Evolutionary conservation across 108 stramenopile species (phyloP).

Genomic region (Skeletonema grethae): DNA sequence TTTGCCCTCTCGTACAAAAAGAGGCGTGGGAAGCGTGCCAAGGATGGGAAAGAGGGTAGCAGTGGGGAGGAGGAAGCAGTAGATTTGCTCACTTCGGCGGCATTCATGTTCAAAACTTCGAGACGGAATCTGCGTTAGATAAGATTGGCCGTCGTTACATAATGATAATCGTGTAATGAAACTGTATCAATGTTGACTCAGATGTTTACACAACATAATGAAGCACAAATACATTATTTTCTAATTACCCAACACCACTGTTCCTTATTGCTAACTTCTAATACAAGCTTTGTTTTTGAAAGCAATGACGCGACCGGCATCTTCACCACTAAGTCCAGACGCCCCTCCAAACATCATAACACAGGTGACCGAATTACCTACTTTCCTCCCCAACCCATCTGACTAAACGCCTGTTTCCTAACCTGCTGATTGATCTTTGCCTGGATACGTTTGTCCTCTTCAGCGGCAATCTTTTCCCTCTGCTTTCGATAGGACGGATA

Average conservation of each 20-base stretch:
- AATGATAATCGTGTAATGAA: neutral
- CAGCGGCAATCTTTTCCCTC: conserved; percentile 83
- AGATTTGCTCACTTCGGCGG: conserved; percentile 36
- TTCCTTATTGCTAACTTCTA: neutral
- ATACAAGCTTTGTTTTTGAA: neutral
- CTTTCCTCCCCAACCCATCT: conserved; percentile 37
- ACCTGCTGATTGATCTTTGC: conserved; percentile 84
- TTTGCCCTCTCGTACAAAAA: neutral
- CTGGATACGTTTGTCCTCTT: conserved; percentile 88
- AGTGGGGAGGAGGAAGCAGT: conserved; percentile 24
- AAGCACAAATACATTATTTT: neutral
- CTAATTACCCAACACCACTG: no score
- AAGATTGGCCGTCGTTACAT: no score
- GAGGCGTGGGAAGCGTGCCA: neutral
- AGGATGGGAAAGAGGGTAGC: neutral
- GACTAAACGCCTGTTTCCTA: conserved; percentile 71
- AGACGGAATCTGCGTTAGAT: conserved; percentile 7
- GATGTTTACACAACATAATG: neutral
- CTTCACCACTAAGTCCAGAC: neutral
- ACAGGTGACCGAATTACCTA: neutral
- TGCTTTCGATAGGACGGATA: conserved; percentile 82
- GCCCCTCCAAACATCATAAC: neutral
- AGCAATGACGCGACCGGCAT: neutral
- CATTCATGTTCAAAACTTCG: conserved; percentile 24
- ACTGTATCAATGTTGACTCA: neutral